phyloP scores from a whole-genome alignment of 805 yeast species.

The Candida nanaspora region DNA sequence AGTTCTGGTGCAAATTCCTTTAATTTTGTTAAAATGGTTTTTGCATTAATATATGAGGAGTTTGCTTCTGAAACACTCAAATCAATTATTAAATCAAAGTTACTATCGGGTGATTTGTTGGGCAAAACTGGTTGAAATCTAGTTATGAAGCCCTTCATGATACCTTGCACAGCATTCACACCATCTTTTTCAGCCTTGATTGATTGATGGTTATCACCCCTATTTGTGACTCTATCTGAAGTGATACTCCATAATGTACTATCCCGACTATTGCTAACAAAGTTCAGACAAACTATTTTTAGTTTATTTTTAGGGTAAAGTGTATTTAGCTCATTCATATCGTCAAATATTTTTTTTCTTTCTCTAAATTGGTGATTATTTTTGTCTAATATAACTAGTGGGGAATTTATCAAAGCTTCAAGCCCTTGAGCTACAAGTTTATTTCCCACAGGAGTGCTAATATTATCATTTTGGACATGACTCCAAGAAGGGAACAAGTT shows the following conservation, averaged over 20 bases:
- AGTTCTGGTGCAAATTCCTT: constrained; percentile 36
- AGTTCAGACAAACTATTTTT: constrained; percentile 63
- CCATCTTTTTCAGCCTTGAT: constrained; percentile 49
- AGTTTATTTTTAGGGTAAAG: constrained; percentile 39
- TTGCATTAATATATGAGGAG: constrained; percentile 46
- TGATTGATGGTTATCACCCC: constrained; percentile 90
- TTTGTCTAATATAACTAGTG: constrained; percentile 68
- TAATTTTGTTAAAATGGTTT: constrained; percentile 32
- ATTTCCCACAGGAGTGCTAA: constrained; percentile 40
- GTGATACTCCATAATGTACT: constrained; percentile 45
- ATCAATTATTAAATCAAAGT: constrained; percentile 60
- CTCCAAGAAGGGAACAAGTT: constrained; percentile 57
- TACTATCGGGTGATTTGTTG: constrained; percentile 46
- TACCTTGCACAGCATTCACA: constrained; percentile 40
- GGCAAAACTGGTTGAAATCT: constrained; percentile 58
- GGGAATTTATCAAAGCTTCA: constrained; percentile 29
- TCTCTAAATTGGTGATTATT: constrained; percentile 74
- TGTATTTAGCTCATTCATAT: constrained; percentile 36
- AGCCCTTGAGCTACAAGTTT: constrained; percentile 43
- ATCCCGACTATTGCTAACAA: constrained; percentile 31
- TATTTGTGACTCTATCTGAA: constrained; percentile 43
- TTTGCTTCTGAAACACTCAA: constrained; percentile 35
- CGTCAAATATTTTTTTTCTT: constrained; percentile 56
- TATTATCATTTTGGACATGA: constrained; percentile 77
- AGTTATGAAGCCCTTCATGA: constrained; percentile 68